phyloP scores from a whole-genome alignment of 768 basidiomycete species.

The Gloeophyllum trabeum region DNA sequence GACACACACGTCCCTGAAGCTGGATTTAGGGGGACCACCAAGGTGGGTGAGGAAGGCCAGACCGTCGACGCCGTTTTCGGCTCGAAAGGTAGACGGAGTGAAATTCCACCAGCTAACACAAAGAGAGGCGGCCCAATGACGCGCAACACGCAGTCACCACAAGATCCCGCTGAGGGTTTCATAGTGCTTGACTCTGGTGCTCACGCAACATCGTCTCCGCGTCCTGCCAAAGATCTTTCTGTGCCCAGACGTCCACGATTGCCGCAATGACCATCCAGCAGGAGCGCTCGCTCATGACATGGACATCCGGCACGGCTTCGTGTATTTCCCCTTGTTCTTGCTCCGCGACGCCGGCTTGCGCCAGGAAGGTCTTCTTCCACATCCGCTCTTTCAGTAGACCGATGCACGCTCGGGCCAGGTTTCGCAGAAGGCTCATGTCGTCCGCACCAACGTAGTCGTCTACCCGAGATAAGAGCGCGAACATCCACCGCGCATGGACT shows the following conservation, averaged over 20 bases:
- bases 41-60: too few species aligned
- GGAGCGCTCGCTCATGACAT: slow-evolving; percentile 28
- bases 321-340: slow-evolving; percentile 2
- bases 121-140: too few species aligned
- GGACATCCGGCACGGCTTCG: slow-evolving; percentile 1
- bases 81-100: too few species aligned
- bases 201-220: slow-evolving; percentile 41
- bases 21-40: too few species aligned
- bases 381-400: slow-evolving; percentile 30
- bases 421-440: slow-evolving; percentile 68
- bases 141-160: too few species aligned
- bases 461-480: slow-evolving; percentile 56
- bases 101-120: too few species aligned
- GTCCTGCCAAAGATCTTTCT: slow-evolving; percentile 73
- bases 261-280: slow-evolving; percentile 70
- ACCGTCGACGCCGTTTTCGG: too few species aligned
- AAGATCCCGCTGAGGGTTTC: slow-evolving; percentile 13
- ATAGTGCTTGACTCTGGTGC: slow-evolving; percentile 8
- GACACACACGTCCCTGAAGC: too few species aligned
- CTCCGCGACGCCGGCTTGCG: slow-evolving; percentile 9
- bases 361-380: slow-evolving; percentile 5
- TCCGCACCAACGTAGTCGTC: slow-evolving; percentile 64
- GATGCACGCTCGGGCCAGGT: slow-evolving; percentile 62
- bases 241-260: slow-evolving; percentile 62
- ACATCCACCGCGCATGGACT: slow-evolving; percentile 68